Evolutionary conservation across 129 eudicot species (phyloP).

Genomic region (Centella asiatica): DNA sequence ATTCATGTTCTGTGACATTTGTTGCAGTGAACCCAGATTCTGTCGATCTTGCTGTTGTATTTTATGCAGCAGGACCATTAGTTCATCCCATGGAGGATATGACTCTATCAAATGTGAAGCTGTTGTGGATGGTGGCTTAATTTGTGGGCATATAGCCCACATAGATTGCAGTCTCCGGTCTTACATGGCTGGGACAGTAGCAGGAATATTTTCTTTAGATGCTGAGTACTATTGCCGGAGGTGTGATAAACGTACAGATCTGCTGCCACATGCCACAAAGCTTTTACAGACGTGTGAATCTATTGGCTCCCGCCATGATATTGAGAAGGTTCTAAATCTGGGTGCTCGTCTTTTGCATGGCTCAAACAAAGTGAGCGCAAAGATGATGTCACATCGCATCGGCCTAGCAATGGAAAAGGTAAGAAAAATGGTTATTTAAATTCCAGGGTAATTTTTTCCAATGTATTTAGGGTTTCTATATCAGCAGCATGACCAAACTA

Average conservation of each 20-base stretch:
- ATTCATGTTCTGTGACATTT: conserved; percentile 58
- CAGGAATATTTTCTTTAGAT: conserved; percentile 67
- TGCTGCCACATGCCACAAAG: conserved; percentile 44
- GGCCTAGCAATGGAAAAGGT: conserved; percentile 52
- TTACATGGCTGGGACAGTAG: conserved; percentile 90
- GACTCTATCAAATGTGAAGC: conserved; percentile 63
- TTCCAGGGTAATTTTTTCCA: conserved; percentile 6
- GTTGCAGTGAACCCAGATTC: conserved; percentile 70
- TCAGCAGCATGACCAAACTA: conserved; percentile 19
- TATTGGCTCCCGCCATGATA: conserved; percentile 27
- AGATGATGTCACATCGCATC: conserved; percentile 39
- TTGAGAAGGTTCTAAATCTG: conserved; percentile 45
- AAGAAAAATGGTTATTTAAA: conserved; percentile 9
- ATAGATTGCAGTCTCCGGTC: conserved; percentile 67
- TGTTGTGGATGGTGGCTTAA: conserved; percentile 23
- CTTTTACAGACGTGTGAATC: conserved; percentile 45
- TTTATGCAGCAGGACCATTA: conserved; percentile 46
- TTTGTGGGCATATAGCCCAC: conserved; percentile 80
- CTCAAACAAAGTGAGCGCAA: conserved; percentile 42
- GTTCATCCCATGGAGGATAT: conserved; percentile 30
- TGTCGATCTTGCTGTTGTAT: conserved; percentile 87
- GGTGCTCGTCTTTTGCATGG: conserved; percentile 54
- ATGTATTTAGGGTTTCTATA: conserved; percentile 1
- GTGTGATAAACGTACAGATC: conserved; percentile 77
- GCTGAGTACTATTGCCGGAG: conserved; percentile 84